phyloP scores from a whole-genome alignment of 345 rosid species.

The Mercurialis annua region DNA sequence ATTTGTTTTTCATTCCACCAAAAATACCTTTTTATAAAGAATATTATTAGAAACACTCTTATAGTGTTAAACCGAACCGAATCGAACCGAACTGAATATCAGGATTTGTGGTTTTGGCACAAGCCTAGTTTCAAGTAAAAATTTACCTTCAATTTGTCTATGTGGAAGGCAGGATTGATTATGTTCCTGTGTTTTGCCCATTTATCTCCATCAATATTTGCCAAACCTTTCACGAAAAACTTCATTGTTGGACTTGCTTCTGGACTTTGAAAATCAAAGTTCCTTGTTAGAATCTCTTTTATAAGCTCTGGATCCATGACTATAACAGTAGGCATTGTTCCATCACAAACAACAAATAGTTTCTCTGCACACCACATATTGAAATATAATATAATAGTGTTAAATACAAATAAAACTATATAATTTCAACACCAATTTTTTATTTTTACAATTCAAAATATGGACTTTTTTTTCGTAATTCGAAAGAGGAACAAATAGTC shows the following conservation, averaged over 20 bases:
- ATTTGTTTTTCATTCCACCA: too few relatives aligned
- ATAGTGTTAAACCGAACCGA: too few relatives aligned
- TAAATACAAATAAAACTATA: too few relatives aligned
- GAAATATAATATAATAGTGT: too few relatives aligned
- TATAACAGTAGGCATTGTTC: slow-evolving; percentile 25
- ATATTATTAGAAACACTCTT: too few relatives aligned
- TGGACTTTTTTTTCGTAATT: too few relatives aligned
- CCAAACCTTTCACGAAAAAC: slow-evolving; percentile 27
- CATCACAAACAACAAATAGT: slow-evolving; percentile 24
- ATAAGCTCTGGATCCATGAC: slow-evolving; percentile 25
- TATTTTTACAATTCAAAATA: too few relatives aligned
- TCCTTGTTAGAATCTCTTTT: slow-evolving; percentile 29
- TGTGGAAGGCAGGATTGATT: slow-evolving; percentile 31
- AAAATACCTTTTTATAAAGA: too few relatives aligned
- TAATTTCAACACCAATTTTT: too few relatives aligned
- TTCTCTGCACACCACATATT: slow-evolving; percentile 19
- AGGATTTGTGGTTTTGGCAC: too few relatives aligned
- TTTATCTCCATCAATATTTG: slow-evolving; percentile 27
- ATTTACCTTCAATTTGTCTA: slow-evolving; percentile 30
- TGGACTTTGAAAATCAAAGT: slow-evolving; percentile 25
- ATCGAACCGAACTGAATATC: too few relatives aligned
- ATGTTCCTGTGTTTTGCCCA: slow-evolving; percentile 35
- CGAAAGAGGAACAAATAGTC: too few relatives aligned
- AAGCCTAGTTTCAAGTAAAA: neutral
- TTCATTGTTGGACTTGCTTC: slow-evolving; percentile 12